These are phyloP conservation scores for Pseudopediastrum boryanum DNA, from an alignment of 139 green algal genomes.

Conservation along the genomic window DNA sequence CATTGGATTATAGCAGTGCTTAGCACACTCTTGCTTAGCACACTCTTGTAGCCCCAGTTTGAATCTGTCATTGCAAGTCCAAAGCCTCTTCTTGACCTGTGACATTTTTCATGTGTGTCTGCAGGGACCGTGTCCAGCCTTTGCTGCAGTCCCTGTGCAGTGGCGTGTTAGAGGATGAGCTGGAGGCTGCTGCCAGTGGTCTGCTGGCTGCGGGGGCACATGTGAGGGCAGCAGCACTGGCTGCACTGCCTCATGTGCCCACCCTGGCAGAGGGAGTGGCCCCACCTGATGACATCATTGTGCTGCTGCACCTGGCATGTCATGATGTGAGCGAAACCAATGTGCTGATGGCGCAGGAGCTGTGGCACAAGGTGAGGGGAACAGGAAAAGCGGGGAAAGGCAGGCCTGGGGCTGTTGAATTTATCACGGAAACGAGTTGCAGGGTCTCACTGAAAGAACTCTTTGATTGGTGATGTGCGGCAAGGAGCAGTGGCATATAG, in stretches of 20 bases:
- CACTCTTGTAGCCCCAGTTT: too few relatives aligned
- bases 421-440: too few relatives aligned
- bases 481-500: too few relatives aligned
- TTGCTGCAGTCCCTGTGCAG: slow-evolving; percentile 74
- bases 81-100: too few relatives aligned
- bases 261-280: slow-evolving; percentile 40
- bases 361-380: slow-evolving; percentile 60
- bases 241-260: slow-evolving; percentile 67
- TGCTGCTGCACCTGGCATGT: slow-evolving; percentile 62
- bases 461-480: too few relatives aligned
- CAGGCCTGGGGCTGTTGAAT: slow-evolving; percentile 6
- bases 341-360: slow-evolving; percentile 45
- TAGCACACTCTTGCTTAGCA: too few relatives aligned
- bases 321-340: slow-evolving; percentile 69
- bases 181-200: slow-evolving; percentile 61
- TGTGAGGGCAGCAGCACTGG: slow-evolving; percentile 68
- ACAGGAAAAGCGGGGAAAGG: neutral
- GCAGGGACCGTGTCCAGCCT: slow-evolving; percentile 69
- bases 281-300: slow-evolving; percentile 13
- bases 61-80: too few relatives aligned
- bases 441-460: too few relatives aligned
- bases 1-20: too few relatives aligned
- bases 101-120: too few relatives aligned
- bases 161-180: slow-evolving; percentile 47
- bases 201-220: slow-evolving; percentile 39